A percentile compares a stretch with the other conserved stretches of the same genome.
Conservation (phyloP, 768 basidiomycete species). For the Pleurotus pulmonarius region DNA sequence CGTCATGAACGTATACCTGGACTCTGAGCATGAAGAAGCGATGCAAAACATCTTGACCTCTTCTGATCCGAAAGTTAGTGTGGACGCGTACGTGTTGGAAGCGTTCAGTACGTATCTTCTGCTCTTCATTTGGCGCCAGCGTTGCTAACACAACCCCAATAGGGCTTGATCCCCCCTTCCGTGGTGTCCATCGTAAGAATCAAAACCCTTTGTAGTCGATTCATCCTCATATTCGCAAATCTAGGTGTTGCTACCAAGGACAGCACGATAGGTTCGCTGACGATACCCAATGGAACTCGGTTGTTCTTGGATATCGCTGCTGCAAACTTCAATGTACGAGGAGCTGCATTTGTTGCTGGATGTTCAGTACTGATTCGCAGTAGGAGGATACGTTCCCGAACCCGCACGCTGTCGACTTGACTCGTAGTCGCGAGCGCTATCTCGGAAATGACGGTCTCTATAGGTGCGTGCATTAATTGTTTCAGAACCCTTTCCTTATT, state of each 20-base stretch:
- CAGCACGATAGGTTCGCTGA: constrained; percentile 35
- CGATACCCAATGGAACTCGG: constrained; percentile 43
- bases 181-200: constrained; percentile 59
- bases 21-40: constrained; percentile 35
- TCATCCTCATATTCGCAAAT: neutral
- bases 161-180: constrained; percentile 76
- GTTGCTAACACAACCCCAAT: constrained; percentile 5
- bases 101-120: constrained; percentile 55
- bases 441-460: constrained; percentile 47
- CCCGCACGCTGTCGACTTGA: constrained; percentile 39
- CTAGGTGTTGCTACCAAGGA: constrained; percentile 47
- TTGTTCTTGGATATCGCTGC: constrained; percentile 61
- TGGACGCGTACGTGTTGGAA: constrained; percentile 63
- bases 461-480: constrained; percentile 21
- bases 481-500: neutral
- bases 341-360: neutral
- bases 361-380: neutral
- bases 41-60: constrained; percentile 32
- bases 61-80: constrained; percentile 24
- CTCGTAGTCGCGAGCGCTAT: constrained; percentile 40
- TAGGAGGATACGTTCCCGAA: constrained; percentile 52
- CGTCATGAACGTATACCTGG: constrained; percentile 60
- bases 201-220: neutral
- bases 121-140: neutral
- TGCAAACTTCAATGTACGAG: constrained; percentile 57